Percentiles rank a stretch among this genome's conserved stretches.
phyloP scores from a whole-genome alignment of 1,284 basidiomycete genomes.

The Psilocybe mexicana region DNA sequence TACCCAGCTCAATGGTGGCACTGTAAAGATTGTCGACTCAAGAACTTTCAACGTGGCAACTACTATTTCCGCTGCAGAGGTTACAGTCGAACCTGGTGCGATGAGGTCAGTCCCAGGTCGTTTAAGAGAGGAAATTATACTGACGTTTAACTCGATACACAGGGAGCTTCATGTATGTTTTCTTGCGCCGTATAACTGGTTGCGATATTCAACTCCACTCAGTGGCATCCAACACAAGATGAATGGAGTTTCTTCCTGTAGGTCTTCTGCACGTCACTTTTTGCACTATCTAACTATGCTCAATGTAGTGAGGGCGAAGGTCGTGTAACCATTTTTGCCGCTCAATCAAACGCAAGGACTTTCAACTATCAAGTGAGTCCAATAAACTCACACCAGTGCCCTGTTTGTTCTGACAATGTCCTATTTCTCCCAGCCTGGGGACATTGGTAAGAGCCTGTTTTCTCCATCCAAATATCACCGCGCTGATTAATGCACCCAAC shows the following conservation, averaged over 20 bases:
- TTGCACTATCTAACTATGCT: conserved; percentile 5
- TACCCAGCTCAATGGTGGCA: conserved; percentile 56
- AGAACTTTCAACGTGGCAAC: conserved; percentile 51
- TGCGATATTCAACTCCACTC: conserved; percentile 5
- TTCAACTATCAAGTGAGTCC: conserved; percentile 59
- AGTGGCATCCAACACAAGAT: conserved; percentile 76
- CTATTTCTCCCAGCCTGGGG: conserved; percentile 46
- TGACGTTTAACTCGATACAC: background rate
- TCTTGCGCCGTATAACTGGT: background rate
- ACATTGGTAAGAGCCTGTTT: conserved; percentile 46
- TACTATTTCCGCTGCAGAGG: conserved; percentile 65
- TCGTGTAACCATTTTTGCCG: conserved; percentile 66
- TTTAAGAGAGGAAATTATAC: conserved; percentile 1
- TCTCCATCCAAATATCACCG: background rate
- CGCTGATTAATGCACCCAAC: conserved; percentile 1
- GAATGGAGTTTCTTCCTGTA: conserved; percentile 66
- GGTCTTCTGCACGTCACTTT: conserved; percentile 14
- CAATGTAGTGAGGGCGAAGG: conserved; percentile 50
- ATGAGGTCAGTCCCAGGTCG: conserved; percentile 44
- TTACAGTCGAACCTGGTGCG: conserved; percentile 67
- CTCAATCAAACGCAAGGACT: conserved; percentile 60
- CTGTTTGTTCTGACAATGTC: conserved; percentile 3
- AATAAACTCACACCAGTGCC: background rate
- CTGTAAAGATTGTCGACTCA: conserved; percentile 64
- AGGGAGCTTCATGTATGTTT: conserved; percentile 45